Base-by-base conservation (phyloP, 768 basidiomycete genomes). In the Mycena alexandri region DNA sequence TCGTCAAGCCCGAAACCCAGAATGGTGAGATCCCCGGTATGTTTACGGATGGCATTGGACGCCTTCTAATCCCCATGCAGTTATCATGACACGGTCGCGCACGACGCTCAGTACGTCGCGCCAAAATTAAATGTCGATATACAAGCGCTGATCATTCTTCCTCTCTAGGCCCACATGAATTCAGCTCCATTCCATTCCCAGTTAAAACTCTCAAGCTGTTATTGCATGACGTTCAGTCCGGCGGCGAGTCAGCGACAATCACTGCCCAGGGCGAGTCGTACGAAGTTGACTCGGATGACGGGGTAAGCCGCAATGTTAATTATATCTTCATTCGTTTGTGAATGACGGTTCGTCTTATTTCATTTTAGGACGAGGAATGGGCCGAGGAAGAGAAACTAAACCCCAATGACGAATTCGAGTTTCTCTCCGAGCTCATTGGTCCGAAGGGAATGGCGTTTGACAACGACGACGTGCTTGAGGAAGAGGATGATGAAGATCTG, bases 81-180 rank as follows among this genome's bases (percentile, higher is more conserved):
- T 95, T 73, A 98, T 99, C 78, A 95, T 98, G 93, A 99, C 98
- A 53, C 89, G 98, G 68, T 97, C 97, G 36, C 86, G 89, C 73
- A 94, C 98, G 56, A 93, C 90, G 81, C 85, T 84, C 71, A 92
- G 96, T 98, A 79, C 78, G 92, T 79, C 67, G 65, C 65, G 17
- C 54, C 55, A 65, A 36, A 46, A 58, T 65, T 34, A 67, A 24
- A 63, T 33, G 65, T 41, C 53, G 36, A n/a, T 38, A 59, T 65
- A 56, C 68, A 63, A 47, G 19, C 55, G 16, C 51, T 59, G 61
- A 77, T 78, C 65, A 75, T 68, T 58, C 11, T 12, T 64, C 44
- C 38, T 57, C 54, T 64, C 25, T 52, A 98, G 95, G 84, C 43
- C 97, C 98, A 2, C 91, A 91, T 61, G 90, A 95, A 76, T 98